These are phyloP conservation scores for Plectosphaerella plurivora DNA, from an alignment of 2,329 filamentous ascomycete species.

Conservation along the genomic window DNA sequence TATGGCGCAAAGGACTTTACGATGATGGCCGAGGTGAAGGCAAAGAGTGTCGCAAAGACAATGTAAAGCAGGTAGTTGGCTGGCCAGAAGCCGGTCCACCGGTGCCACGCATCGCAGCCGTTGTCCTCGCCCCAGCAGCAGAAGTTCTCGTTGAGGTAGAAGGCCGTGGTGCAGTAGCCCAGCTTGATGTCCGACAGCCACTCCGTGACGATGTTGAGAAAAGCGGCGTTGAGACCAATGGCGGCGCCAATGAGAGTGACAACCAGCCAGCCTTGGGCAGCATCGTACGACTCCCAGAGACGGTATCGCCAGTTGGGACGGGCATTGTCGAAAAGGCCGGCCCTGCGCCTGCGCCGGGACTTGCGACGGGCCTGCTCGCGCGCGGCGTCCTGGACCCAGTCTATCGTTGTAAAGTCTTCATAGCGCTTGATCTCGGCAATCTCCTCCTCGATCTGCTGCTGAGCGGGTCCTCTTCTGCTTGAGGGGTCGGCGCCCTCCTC, in stretches of 20 bases:
- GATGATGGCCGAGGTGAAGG: slow-evolving; percentile 74
- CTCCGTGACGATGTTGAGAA: slow-evolving; percentile 93
- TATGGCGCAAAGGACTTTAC: slow-evolving; percentile 94
- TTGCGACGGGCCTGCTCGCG: slow-evolving; percentile 82
- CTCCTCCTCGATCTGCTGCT: slow-evolving; percentile 82
- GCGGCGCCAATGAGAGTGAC: slow-evolving; percentile 89
- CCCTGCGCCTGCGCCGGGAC: slow-evolving; percentile 66
- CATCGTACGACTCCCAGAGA: slow-evolving; percentile 84
- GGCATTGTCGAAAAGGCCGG: slow-evolving; percentile 67
- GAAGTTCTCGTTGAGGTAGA: slow-evolving; percentile 96
- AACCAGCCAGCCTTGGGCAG: slow-evolving; percentile 96
- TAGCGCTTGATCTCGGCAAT: slow-evolving; percentile 98
- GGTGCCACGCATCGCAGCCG: slow-evolving; percentile 84
- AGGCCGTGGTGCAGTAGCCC: slow-evolving; percentile 91
- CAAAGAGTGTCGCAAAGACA: slow-evolving; percentile 77
- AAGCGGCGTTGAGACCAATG: slow-evolving; percentile 88
- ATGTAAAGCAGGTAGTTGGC: slow-evolving; percentile 89
- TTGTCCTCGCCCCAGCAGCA: slow-evolving; percentile 96
- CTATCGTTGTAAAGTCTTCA: slow-evolving; percentile 98
- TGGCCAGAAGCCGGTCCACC: slow-evolving; percentile 74
- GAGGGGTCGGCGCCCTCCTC: slow-evolving; percentile 55
- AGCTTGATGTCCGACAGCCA: slow-evolving; percentile 95
- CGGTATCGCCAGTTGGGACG: slow-evolving; percentile 74
- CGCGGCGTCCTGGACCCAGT: slow-evolving; percentile 97
- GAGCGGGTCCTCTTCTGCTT: slow-evolving; percentile 45